Evolutionary conservation across 352 stramenopile genomes (phyloP), one percentile per base, ranked within the genome.

Genomic region (Globisporangium mamillatum): DNA sequence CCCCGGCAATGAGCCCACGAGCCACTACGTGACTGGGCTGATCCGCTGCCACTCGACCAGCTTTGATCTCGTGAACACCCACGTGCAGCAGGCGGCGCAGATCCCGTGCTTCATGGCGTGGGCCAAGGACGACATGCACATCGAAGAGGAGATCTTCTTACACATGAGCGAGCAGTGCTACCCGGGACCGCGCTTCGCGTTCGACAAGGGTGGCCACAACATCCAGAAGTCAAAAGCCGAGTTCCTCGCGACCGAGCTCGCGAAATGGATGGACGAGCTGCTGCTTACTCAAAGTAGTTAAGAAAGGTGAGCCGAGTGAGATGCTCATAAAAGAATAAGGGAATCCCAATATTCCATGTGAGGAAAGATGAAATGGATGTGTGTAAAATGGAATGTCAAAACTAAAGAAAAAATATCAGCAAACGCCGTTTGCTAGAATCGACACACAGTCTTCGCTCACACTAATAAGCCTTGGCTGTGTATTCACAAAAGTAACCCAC

Each of bases 211-310:
- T 0, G 82, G 82, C 9, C 86, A 92, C 78, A 92, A 92, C 70
- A 75, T 94, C 32, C 86, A 94, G 67, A 92, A 94, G 72, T 89
- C 81, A 18, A 77, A 88, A 52, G 86, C 79, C 0, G 60, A 32
- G 6, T 56, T 80, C 12, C 58, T 93, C 1, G 82, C 80, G 0
- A 24, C 64, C 0, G 72, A 84, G 56, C 69, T 92, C 54, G 54
- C 69, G 1, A 8, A 52, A 1, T 93, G 86, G 83, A 80, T 90
- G 25, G 53, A 24, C 25, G 25, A 59, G 24, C 14, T 59, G 25
- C 24, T 59, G 12, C 63, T 69, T 6, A 18, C 36, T 58, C 18
- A 2, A 7, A 62, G 48, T 6, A 55, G 9, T 12, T 55, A 27
- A 12, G 18, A 55, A 4, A 3, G 16, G 41, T 22, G 41, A n/a